Evolutionary conservation across 176 grass and related monocot species (phyloP), one percentile per base, ranked within the genome.

Genomic region (Musa schizocarpa): DNA sequence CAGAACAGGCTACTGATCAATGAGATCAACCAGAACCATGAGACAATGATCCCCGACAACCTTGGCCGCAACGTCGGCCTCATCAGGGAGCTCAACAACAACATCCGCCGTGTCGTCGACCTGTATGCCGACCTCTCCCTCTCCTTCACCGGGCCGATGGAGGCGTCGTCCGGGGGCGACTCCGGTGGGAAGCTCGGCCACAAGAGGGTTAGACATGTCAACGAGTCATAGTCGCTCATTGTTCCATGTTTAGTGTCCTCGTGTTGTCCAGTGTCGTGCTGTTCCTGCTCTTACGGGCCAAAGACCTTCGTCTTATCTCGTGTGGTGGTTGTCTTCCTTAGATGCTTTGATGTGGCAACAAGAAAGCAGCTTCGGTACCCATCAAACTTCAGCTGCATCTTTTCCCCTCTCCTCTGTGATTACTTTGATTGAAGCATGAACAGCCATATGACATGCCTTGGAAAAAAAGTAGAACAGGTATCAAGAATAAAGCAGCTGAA

Each of bases 11-110:
- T 86, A 66, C 78, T 88, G 52, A 82, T 90, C 64, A 77, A 90
- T 25, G 83, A 90, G 81, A 94, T 94, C 79, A 52, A 52, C 63
- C 83, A 82, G 68, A 94, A 94, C 81, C 78, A 94, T 6, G 74
- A 86, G 66, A 68, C 54, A 2, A 74, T 54, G 20, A 83, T 83
- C 54, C 54, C 76, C 29, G 83, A 84, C 56, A 82, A 82, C 12
- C 67, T 90, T 13, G 75, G 62, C 56, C 78, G 73, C 75, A 90
- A 90, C 69, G 64, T 82, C 16, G 25, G 79, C 61, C 85, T 91
- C 53, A 85, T 96, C 54, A 50, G 81, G 8, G 81, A 91, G 74
- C 83, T 96, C 81, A 86, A 88, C 59, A 65, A 55, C 73, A 96
- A 88, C 76, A 82, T 88, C 16, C 70, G 77, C 69, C 83, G 85